phyloP scores from a whole-genome alignment of 768 basidiomycete genomes.

The Ramaria rubella region DNA sequence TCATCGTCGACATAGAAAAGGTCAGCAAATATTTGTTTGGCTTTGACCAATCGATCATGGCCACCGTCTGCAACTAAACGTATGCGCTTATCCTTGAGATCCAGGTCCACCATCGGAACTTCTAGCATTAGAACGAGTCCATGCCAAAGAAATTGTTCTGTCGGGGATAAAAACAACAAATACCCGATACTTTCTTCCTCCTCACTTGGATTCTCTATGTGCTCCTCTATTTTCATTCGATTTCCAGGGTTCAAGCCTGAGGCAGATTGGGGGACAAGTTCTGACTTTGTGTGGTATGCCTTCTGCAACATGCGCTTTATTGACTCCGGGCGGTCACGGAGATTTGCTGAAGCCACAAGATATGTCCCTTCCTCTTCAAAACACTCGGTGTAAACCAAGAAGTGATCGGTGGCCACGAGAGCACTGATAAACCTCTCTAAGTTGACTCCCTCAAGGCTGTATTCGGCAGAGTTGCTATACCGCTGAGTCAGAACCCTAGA shows the following conservation, averaged over 20 bases:
- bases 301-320: constrained; percentile 77
- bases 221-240: constrained; percentile 29
- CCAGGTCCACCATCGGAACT: constrained; percentile 71
- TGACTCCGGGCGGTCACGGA: constrained; percentile 68
- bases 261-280: constrained; percentile 34
- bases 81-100: constrained; percentile 81
- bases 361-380: constrained; percentile 91
- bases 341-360: constrained; percentile 71
- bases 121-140: constrained; percentile 77
- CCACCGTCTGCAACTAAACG: constrained; percentile 89
- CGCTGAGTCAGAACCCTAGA: constrained; percentile 67
- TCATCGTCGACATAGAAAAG: constrained; percentile 43
- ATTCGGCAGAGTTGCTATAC: constrained; percentile 92
- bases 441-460: constrained; percentile 65
- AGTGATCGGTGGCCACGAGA: constrained; percentile 80
- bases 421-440: constrained; percentile 74
- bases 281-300: constrained; percentile 74
- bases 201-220: constrained; percentile 28
- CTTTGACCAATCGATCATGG: constrained; percentile 60
- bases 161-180: constrained; percentile 80
- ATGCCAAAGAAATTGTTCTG: constrained; percentile 84
- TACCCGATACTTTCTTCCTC: constrained; percentile 63
- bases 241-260: constrained; percentile 31
- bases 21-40: constrained; percentile 72
- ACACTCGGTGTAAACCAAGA: constrained; percentile 83